phyloP scores from a whole-genome alignment of 2,329 filamentous ascomycete species.

The Daldinia eschscholtzii region DNA sequence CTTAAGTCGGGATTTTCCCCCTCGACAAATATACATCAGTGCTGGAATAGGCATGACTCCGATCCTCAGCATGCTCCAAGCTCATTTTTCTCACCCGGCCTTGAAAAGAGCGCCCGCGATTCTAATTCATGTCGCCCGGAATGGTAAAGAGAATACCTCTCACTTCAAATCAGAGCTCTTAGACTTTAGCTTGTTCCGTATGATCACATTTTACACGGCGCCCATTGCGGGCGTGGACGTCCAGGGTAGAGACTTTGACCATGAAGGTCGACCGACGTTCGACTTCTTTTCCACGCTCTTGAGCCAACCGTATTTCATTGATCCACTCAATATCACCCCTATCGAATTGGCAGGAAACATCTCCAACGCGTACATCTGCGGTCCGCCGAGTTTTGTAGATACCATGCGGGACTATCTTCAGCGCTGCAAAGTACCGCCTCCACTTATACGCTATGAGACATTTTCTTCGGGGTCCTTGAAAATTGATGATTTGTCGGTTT shows the following conservation, averaged over 20 bases:
- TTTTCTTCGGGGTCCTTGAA: background rate
- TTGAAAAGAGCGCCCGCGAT: background rate
- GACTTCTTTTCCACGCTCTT: background rate
- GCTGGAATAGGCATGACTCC: conserved; percentile 13
- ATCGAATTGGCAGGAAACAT: background rate
- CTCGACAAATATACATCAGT: conserved; percentile 4
- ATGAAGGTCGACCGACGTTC: background rate
- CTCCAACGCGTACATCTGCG: conserved; percentile 3
- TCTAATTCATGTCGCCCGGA: background rate
- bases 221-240: background rate
- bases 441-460: background rate
- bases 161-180: background rate
- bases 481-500: background rate
- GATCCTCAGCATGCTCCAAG: background rate
- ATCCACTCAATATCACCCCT: background rate
- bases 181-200: background rate
- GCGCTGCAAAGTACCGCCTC: background rate
- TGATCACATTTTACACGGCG: background rate
- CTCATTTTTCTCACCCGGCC: conserved; percentile 5
- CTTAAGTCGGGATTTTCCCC: background rate
- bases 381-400: background rate
- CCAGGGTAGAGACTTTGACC: background rate
- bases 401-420: background rate
- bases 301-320: background rate
- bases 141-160: conserved; percentile 1